Conservation (phyloP, 176 grass and related monocot genomes). For the Carex parvula region DNA sequence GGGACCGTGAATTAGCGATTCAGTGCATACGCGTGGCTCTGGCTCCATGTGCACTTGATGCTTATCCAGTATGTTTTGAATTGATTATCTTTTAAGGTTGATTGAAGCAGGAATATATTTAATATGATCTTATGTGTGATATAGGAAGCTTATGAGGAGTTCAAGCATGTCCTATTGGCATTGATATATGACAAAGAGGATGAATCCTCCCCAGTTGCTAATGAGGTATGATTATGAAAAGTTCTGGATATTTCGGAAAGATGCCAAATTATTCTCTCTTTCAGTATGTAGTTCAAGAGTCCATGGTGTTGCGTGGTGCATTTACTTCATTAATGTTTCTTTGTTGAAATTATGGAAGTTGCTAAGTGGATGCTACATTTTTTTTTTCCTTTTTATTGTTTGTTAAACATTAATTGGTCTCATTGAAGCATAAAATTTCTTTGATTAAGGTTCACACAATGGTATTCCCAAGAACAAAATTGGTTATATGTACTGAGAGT, state of each 20-base stretch:
- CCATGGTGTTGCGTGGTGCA: background rate
- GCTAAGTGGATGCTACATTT: background rate
- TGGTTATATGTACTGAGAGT: background rate
- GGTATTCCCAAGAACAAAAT: background rate
- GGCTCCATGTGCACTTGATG: conserved; percentile 86
- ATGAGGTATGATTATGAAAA: conserved; percentile 65
- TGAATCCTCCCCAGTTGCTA: conserved; percentile 69
- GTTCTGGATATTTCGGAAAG: background rate
- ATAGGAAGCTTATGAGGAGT: conserved; percentile 99
- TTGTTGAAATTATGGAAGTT: background rate
- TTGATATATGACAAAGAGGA: conserved; percentile 94
- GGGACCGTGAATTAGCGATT: conserved; percentile 59
- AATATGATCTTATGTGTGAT: background rate
- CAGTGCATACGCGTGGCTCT: conserved; percentile 67
- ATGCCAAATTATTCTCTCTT: background rate
- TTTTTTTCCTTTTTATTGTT: background rate
- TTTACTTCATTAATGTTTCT: background rate
- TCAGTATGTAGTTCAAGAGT: conserved; percentile 3
- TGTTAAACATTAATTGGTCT: background rate
- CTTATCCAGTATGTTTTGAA: conserved; percentile 67
- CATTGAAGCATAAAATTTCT: background rate
- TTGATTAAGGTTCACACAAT: background rate
- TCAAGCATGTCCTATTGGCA: conserved; percentile 93
- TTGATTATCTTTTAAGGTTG: background rate
- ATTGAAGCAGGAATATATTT: background rate